A percentile compares a stretch with the other conserved stretches of the same genome.
phyloP scores from a whole-genome alignment of 2,329 filamentous ascomycete species.

The Pseudonectria buxi region DNA sequence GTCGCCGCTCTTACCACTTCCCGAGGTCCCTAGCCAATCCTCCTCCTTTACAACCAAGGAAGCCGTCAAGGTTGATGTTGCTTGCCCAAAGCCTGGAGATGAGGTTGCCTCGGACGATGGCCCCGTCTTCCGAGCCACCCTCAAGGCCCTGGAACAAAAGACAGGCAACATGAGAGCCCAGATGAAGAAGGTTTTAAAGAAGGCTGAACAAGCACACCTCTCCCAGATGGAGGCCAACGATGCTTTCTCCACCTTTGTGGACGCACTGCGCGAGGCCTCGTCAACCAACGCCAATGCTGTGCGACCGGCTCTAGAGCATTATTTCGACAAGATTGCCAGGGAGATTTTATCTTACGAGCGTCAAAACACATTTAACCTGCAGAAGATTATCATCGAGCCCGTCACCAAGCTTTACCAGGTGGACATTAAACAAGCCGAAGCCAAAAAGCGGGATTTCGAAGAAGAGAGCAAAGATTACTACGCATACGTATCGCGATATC shows the following conservation, averaged over 20 bases:
- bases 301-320: slow-evolving; percentile 94
- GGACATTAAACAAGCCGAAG: slow-evolving; percentile 95
- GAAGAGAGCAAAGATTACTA: slow-evolving; percentile 99
- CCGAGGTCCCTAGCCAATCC: slow-evolving; percentile 29
- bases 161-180: slow-evolving; percentile 87
- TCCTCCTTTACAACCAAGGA: slow-evolving; percentile 30
- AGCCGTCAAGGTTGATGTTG: slow-evolving; percentile 77
- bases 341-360: slow-evolving; percentile 85
- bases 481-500: slow-evolving; percentile 85
- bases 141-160: slow-evolving; percentile 94
- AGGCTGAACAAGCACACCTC: slow-evolving; percentile 79
- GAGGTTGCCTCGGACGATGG: slow-evolving; percentile 88
- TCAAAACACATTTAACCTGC: slow-evolving; percentile 75
- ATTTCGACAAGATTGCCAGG: slow-evolving; percentile 92
- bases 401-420: slow-evolving; percentile 85
- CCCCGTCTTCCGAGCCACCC: slow-evolving; percentile 89
- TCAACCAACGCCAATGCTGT: slow-evolving; percentile 91
- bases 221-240: slow-evolving; percentile 82
- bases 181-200: slow-evolving; percentile 94
- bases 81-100: slow-evolving; percentile 75
- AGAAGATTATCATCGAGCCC: slow-evolving; percentile 92
- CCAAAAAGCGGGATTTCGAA: slow-evolving; percentile 96
- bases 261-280: slow-evolving; percentile 79
- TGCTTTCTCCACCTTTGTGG: slow-evolving; percentile 73
- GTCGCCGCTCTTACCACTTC: slow-evolving; percentile 41